phyloP scores from a whole-genome alignment of 441 rosid species.

The Flueggea neowawraea region DNA sequence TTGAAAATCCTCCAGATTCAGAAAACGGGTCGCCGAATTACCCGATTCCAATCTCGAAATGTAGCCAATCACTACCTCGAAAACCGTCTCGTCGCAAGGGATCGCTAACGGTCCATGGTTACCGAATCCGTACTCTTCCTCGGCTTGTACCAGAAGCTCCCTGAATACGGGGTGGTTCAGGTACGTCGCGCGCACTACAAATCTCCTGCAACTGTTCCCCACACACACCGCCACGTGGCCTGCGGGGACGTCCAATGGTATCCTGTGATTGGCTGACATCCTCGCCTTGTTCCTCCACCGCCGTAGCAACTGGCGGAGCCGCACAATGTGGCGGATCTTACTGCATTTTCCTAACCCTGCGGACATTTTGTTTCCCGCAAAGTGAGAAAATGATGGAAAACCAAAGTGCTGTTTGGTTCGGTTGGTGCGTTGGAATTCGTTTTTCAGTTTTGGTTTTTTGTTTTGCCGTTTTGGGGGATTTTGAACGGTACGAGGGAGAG shows the following conservation, averaged over 20 bases:
- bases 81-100: slow-evolving; percentile 86
- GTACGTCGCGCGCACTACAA: slow-evolving; percentile 77
- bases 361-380: slow-evolving; percentile 33
- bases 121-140: slow-evolving; percentile 84
- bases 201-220: slow-evolving; percentile 64
- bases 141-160: slow-evolving; percentile 63
- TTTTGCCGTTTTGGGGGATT: slow-evolving; percentile 21
- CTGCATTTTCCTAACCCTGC: slow-evolving; percentile 64
- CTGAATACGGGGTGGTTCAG: slow-evolving; percentile 81
- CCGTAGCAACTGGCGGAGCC: slow-evolving; percentile 78
- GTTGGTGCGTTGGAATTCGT: too few relatives aligned
- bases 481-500: slow-evolving; percentile 11
- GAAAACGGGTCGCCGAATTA: slow-evolving; percentile 30
- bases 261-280: slow-evolving; percentile 35
- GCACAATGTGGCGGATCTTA: slow-evolving; percentile 88
- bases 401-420: too few relatives aligned
- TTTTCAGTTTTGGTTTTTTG: neutral
- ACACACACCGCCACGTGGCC: slow-evolving; percentile 93
- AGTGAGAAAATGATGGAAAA: too few relatives aligned
- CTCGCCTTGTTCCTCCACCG: slow-evolving; percentile 89
- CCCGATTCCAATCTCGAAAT: slow-evolving; percentile 58
- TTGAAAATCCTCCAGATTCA: slow-evolving; percentile 48
- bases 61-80: slow-evolving; percentile 65
- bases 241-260: slow-evolving; percentile 82
- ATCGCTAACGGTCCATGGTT: slow-evolving; percentile 75